These are phyloP conservation scores for Yarrowia divulgata DNA, from an alignment of 805 yeast genomes.

Conservation along the genomic window DNA sequence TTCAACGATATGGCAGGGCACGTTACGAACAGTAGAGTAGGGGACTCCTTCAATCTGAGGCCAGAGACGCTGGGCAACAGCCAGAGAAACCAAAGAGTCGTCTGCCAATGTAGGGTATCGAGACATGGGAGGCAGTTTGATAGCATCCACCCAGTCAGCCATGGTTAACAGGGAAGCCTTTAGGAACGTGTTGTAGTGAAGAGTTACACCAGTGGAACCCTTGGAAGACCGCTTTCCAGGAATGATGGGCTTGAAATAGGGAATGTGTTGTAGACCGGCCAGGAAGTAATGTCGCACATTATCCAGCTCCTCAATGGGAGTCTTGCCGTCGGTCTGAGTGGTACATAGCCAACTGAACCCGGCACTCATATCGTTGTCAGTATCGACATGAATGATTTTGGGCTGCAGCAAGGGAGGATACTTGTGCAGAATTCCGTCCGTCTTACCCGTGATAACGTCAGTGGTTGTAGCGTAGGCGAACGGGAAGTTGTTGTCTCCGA, in stretches of 20 bases:
- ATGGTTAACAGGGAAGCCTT: slow-evolving; percentile 17
- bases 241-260: slow-evolving; percentile 5
- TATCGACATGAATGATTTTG: slow-evolving; percentile 38
- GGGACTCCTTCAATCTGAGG: slow-evolving; percentile 16
- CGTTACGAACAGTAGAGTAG: slow-evolving; percentile 6
- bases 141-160: slow-evolving; percentile 30
- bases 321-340: slow-evolving; percentile 30
- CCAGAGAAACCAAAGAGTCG: slow-evolving; percentile 3
- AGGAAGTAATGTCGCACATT: slow-evolving; percentile 35
- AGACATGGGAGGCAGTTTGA: slow-evolving; percentile 20
- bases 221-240: slow-evolving; percentile 5
- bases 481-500: slow-evolving; percentile 38
- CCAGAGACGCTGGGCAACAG: slow-evolving; percentile 13
- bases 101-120: slow-evolving; percentile 24
- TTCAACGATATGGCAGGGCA: slow-evolving; percentile 4
- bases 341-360: slow-evolving; percentile 31
- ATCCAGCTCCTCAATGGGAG: slow-evolving; percentile 13
- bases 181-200: slow-evolving; percentile 24
- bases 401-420: slow-evolving; percentile 31
- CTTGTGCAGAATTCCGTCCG: slow-evolving; percentile 18
- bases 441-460: slow-evolving; percentile 2
- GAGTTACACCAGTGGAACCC: slow-evolving; percentile 26
- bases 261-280: slow-evolving; percentile 34
- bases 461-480: slow-evolving; percentile 23
- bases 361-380: slow-evolving; percentile 37